phyloP scores from a whole-genome alignment of 345 rosid species.

The Hirschfeldia incana region DNA sequence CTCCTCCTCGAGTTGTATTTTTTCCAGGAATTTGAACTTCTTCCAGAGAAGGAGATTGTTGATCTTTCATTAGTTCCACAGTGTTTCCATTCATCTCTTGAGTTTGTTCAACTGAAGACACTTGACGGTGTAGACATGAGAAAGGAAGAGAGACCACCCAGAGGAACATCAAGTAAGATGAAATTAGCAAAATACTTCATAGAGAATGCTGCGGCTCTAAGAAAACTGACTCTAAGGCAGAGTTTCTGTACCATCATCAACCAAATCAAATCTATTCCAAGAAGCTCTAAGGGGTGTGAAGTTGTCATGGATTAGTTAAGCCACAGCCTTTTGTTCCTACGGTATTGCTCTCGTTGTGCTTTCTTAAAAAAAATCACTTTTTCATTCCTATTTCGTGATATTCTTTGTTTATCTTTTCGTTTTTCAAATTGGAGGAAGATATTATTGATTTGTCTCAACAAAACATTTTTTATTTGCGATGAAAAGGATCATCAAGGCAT shows the following conservation, averaged over 20 bases:
- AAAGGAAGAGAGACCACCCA: background rate
- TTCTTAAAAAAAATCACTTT: no score
- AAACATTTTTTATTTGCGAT: background rate
- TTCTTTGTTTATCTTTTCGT: background rate
- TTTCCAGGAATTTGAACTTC: background rate
- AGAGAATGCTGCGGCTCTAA: background rate
- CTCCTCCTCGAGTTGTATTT: no score
- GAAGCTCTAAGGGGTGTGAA: background rate
- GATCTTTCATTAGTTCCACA: slow-evolving; percentile 3
- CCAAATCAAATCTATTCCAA: background rate
- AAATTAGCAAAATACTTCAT: background rate
- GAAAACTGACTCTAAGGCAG: background rate
- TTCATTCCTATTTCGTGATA: background rate
- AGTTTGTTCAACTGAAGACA: slow-evolving; percentile 6
- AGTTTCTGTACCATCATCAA: background rate
- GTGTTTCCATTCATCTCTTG: background rate
- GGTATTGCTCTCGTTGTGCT: background rate
- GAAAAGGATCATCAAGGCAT: background rate
- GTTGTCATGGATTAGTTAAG: background rate
- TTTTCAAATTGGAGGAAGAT: no score
- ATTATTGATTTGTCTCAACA: no score
- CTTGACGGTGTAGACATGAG: background rate
- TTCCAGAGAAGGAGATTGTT: no score
- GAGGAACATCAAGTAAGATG: background rate
- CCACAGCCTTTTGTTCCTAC: background rate